Conservation (phyloP, 2,329 filamentous ascomycete species). For the Botrytis pseudocinerea region DNA sequence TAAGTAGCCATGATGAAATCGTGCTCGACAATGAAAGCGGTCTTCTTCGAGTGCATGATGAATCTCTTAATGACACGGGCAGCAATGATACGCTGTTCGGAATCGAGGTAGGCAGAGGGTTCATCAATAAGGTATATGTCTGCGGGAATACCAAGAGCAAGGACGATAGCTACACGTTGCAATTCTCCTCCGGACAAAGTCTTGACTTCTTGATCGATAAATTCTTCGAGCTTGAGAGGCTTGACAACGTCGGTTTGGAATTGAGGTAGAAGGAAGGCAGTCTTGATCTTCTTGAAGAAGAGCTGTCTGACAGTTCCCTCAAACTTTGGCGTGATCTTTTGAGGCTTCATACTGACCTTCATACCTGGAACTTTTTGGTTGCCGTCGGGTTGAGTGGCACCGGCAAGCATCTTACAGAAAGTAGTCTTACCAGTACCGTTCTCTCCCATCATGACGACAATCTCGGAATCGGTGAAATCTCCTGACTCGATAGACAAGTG, state of each 20-base stretch:
- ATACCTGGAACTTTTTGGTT: constrained; percentile 79
- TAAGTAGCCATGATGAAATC: constrained; percentile 95
- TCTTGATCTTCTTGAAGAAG: constrained; percentile 99
- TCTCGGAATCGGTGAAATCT: constrained; percentile 95
- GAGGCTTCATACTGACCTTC: constrained; percentile 99
- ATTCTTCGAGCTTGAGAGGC: constrained; percentile 97
- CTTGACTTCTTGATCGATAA: constrained; percentile 99
- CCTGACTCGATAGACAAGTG: constrained; percentile 78
- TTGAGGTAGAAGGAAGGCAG: constrained; percentile 91
- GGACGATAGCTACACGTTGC: constrained; percentile 97
- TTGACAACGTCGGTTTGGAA: constrained; percentile 99
- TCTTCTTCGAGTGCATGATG: constrained; percentile 99
- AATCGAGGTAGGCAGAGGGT: constrained; percentile 95
- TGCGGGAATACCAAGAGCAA: constrained; percentile 91
- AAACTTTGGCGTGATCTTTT: constrained; percentile 99
- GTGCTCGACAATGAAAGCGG: constrained; percentile 98
- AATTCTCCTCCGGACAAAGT: constrained; percentile 98
- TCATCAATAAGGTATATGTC: constrained; percentile 99
- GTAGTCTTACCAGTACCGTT: constrained; percentile 99
- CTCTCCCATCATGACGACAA: constrained; percentile 99
- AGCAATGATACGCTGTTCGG: constrained; percentile 97
- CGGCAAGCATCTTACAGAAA: constrained; percentile 94
- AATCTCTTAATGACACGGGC: constrained; percentile 98
- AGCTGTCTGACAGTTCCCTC: constrained; percentile 94
- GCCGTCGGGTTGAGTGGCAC: constrained; percentile 87